Evolutionary conservation across 2,329 filamentous ascomycete genomes (phyloP).

Genomic region (Phoma sp.): DNA sequence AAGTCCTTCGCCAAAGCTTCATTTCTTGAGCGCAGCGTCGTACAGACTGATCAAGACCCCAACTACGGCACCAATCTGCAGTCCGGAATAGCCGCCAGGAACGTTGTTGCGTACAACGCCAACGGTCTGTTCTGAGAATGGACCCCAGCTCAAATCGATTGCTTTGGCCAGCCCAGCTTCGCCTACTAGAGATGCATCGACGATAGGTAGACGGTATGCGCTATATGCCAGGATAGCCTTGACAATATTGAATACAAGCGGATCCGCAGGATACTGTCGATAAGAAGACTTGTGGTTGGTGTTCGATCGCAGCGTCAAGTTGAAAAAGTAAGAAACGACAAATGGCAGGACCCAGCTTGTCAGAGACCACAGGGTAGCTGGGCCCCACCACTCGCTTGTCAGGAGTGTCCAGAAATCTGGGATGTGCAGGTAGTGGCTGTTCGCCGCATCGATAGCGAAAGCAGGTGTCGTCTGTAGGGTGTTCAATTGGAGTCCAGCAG

Average conservation of each 20-base stretch:
- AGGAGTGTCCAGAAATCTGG: conserved; percentile 83
- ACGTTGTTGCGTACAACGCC: conserved; percentile 68
- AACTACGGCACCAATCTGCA: conserved; percentile 71
- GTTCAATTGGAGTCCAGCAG: conserved; percentile 70
- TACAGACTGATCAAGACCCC: conserved; percentile 74
- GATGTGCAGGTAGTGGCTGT: conserved; percentile 67
- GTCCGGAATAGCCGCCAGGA: conserved; percentile 73
- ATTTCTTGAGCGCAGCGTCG: conserved; percentile 74
- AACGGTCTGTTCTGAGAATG: conserved; percentile 66
- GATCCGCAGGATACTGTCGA: conserved; percentile 72
- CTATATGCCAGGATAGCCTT: conserved; percentile 84
- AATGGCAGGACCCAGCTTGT: conserved; percentile 75
- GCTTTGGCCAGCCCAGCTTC: conserved; percentile 61
- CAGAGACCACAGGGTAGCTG: conserved; percentile 75
- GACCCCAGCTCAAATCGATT: conserved; percentile 51
- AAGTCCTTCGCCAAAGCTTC: background rate
- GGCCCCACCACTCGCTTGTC: conserved; percentile 81
- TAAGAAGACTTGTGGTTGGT: conserved; percentile 51
- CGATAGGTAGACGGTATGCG: conserved; percentile 64
- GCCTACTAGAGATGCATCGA: conserved; percentile 23
- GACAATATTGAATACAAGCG: conserved; percentile 85
- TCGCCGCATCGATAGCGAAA: conserved; percentile 63
- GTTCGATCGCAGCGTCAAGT: conserved; percentile 69
- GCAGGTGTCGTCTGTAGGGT: conserved; percentile 74
- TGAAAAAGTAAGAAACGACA: conserved; percentile 85